phyloP scores from a whole-genome alignment of 108 stramenopile genomes.

The Fistulifera solaris region DNA sequence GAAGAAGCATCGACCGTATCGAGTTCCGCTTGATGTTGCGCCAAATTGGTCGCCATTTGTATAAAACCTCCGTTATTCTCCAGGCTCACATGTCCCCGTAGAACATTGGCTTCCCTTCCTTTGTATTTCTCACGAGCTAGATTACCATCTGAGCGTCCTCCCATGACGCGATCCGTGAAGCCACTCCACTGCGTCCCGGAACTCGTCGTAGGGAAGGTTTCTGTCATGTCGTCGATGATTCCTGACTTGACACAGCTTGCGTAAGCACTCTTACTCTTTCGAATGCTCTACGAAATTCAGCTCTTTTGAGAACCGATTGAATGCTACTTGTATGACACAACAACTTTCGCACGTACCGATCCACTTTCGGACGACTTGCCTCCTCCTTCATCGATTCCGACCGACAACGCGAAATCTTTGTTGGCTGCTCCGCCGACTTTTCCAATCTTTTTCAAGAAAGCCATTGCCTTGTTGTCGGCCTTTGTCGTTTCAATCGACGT shows the following conservation, averaged over 20 bases:
- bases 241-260: conserved; percentile 38
- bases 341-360: not conserved
- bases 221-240: conserved; percentile 61
- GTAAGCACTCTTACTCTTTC: conserved; percentile 49
- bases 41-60: conserved; percentile 73
- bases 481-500: not conserved
- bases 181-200: conserved; percentile 66
- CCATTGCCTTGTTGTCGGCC: conserved; percentile 62
- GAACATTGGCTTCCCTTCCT: conserved; percentile 34
- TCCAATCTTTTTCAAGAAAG: conserved; percentile 55
- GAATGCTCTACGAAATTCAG: conserved; percentile 7
- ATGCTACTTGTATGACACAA: not conserved
- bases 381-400: conserved; percentile 65
- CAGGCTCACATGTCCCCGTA: conserved; percentile 46
- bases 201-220: conserved; percentile 61
- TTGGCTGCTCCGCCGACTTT: conserved; percentile 52
- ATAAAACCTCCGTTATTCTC: conserved; percentile 65
- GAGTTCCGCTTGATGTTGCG: conserved; percentile 32
- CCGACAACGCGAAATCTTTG: conserved; percentile 56
- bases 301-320: not conserved
- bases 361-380: conserved; percentile 22
- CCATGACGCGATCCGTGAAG: conserved; percentile 65
- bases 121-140: conserved; percentile 21
- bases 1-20: conserved; percentile 48
- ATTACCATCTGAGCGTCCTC: conserved; percentile 36